A percentile compares a stretch with the other conserved stretches of the same genome.
These are phyloP conservation scores for Solanum verrucosum DNA, from an alignment of 257 asterid genomes.

Conservation along the genomic window DNA sequence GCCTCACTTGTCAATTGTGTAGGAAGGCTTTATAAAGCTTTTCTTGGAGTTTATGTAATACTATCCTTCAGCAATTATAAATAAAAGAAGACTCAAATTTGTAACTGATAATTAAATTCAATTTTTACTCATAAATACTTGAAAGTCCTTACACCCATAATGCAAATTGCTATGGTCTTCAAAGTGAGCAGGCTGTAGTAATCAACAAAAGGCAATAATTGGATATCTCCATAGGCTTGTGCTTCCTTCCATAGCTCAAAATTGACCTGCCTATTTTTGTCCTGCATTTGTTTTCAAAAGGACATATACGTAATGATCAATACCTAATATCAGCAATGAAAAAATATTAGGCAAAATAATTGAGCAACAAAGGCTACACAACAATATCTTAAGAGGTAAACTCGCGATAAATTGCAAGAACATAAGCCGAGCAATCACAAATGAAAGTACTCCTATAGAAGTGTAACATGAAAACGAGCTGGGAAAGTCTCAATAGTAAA, in stretches of 20 bases:
- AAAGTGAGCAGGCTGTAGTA: slow-evolving; percentile 74
- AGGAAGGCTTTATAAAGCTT: neutral
- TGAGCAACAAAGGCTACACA: neutral
- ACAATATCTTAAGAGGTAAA: neutral
- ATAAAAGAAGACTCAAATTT: neutral
- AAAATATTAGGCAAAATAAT: neutral
- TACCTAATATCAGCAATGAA: neutral
- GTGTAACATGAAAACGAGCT: neutral
- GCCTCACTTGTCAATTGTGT: neutral
- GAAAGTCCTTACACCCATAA: slow-evolving; percentile 54
- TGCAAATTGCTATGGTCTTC: slow-evolving; percentile 85
- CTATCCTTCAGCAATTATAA: neutral
- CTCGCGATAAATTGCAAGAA: neutral
- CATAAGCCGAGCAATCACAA: neutral
- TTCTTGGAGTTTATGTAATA: neutral
- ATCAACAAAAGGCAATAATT: slow-evolving; percentile 93
- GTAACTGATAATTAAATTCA: neutral
- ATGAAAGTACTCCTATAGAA: neutral
- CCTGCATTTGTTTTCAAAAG: slow-evolving; percentile 33
- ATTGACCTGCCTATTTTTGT: slow-evolving; percentile 78
- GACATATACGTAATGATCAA: neutral
- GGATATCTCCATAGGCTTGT: slow-evolving; percentile 68
- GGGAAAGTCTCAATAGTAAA: neutral
- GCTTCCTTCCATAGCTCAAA: slow-evolving; percentile 85
- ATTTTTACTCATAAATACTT: neutral